phyloP scores from a whole-genome alignment of 768 basidiomycete genomes.

The Austroboletus eburneus region DNA sequence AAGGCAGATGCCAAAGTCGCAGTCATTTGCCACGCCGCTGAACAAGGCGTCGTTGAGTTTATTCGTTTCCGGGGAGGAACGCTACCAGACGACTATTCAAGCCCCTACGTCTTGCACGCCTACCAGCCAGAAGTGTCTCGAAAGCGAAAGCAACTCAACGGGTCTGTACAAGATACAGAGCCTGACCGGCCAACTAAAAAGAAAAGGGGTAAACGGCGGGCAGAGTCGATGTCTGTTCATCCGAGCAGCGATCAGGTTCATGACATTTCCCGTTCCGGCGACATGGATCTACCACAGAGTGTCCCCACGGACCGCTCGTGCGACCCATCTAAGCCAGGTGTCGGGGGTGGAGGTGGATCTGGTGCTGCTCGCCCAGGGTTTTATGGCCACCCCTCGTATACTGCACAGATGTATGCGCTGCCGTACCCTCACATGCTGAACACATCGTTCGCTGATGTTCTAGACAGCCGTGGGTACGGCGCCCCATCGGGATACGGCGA shows the following conservation, averaged over 20 bases:
- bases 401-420: not conserved
- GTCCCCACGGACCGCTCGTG: conserved; percentile 8
- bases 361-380: conserved; percentile 10
- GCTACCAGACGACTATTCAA: conserved; percentile 39
- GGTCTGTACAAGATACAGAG: conserved; percentile 16
- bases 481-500: not conserved
- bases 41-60: conserved; percentile 56
- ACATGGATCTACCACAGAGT: conserved; percentile 17
- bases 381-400: not conserved
- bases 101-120: conserved; percentile 29
- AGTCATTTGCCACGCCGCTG: conserved; percentile 47
- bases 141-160: conserved; percentile 36
- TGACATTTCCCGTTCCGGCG: conserved; percentile 13
- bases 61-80: conserved; percentile 49
- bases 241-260: conserved; percentile 14
- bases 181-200: conserved; percentile 14
- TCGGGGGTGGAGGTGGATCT: conserved; percentile 17
- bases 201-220: conserved; percentile 28
- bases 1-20: conserved; percentile 62
- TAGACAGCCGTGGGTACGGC: not conserved
- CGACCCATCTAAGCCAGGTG: conserved; percentile 16
- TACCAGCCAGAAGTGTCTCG: conserved; percentile 25
- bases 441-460: conserved; percentile 4
- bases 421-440: conserved; percentile 14
- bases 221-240: conserved; percentile 8